phyloP scores from a whole-genome alignment of 345 rosid genomes.

The Mallotus nudiflorus region DNA sequence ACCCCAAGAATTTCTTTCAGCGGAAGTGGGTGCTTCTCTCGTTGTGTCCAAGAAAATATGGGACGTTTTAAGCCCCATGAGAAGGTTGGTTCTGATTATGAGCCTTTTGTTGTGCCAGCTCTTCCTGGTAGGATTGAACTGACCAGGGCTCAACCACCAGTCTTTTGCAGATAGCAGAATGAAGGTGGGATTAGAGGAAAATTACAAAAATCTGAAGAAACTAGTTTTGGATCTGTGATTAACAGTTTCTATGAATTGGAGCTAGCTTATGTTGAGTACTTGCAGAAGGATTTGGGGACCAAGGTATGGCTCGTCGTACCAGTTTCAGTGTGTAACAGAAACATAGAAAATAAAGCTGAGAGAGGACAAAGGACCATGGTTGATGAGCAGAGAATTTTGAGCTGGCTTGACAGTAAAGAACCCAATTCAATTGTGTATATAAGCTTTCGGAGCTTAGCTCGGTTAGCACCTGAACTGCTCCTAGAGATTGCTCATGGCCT shows the following conservation, averaged over 20 bases:
- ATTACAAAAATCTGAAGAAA: conserved; percentile 17
- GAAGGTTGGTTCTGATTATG: conserved; percentile 37
- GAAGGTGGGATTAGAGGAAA: not conserved
- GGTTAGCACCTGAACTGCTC: conserved; percentile 38
- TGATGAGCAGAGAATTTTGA: conserved; percentile 30
- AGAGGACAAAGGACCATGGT: conserved; percentile 39
- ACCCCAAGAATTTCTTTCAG: conserved; percentile 44
- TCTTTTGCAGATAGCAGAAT: not conserved
- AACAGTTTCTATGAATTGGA: conserved; percentile 54
- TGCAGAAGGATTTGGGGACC: conserved; percentile 33
- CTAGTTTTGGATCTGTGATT: conserved; percentile 32
- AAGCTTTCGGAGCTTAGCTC: conserved; percentile 45
- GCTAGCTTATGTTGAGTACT: conserved; percentile 40
- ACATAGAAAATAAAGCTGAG: conserved; percentile 37
- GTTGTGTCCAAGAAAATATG: conserved; percentile 19
- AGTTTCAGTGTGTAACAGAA: conserved; percentile 40
- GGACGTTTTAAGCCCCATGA: too few relatives aligned
- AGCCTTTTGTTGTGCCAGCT: conserved; percentile 46
- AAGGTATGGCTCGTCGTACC: conserved; percentile 53
- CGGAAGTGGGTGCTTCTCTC: conserved; percentile 44
- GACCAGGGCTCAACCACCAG: conserved; percentile 45
- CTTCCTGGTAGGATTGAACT: conserved; percentile 46
- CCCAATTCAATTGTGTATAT: conserved; percentile 50
- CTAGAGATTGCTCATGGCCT: conserved; percentile 45
- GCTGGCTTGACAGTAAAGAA: conserved; percentile 47